A percentile compares a stretch with the other conserved stretches of the same genome.
Evolutionary conservation across 1,284 basidiomycete species (phyloP).

Genomic region (Cutaneotrichosporon sp.): DNA sequence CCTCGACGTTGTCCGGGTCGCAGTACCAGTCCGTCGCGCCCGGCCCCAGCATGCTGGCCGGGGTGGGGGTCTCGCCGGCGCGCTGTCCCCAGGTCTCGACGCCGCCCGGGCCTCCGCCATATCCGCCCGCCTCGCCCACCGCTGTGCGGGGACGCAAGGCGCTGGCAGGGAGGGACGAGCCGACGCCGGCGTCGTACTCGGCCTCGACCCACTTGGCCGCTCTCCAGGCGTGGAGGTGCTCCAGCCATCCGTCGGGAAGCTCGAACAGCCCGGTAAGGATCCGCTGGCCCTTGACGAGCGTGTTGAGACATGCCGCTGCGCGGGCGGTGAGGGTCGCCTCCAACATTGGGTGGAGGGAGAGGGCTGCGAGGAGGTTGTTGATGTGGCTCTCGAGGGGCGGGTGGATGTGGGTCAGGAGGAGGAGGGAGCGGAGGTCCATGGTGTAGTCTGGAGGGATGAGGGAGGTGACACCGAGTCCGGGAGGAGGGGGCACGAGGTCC

Average conservation of each 20-base stretch:
- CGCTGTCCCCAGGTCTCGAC: constrained; percentile 39
- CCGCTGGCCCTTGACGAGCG: constrained; percentile 38
- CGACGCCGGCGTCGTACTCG: constrained; percentile 3
- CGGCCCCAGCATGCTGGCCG: constrained; percentile 8
- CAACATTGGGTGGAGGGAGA: constrained; percentile 39
- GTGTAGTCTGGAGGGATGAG: constrained; percentile 36
- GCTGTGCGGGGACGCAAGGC: not conserved
- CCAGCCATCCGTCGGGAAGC: constrained; percentile 32
- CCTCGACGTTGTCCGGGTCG: constrained; percentile 35
- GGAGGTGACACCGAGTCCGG: constrained; percentile 9
- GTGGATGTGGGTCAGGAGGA: constrained; percentile 46
- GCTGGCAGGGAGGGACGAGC: not conserved
- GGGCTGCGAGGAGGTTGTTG: constrained; percentile 44
- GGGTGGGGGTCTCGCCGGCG: constrained; percentile 44
- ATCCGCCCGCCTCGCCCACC: constrained; percentile 12
- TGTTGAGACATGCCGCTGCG: constrained; percentile 25
- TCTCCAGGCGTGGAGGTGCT: constrained; percentile 17
- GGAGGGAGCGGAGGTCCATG: constrained; percentile 29
- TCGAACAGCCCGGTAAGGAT: constrained; percentile 33
- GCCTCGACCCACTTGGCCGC: not conserved
- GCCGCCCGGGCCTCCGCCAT: constrained; percentile 38
- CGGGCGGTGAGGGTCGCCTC: constrained; percentile 34
- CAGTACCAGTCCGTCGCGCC: constrained; percentile 38
- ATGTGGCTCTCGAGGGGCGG: constrained; percentile 44
- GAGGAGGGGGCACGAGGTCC: constrained; percentile 26